Percentiles rank a stretch among this genome's conserved stretches.
Evolutionary conservation across 495 filamentous ascomycete genomes (phyloP).

Genomic region (Niebla homalea): DNA sequence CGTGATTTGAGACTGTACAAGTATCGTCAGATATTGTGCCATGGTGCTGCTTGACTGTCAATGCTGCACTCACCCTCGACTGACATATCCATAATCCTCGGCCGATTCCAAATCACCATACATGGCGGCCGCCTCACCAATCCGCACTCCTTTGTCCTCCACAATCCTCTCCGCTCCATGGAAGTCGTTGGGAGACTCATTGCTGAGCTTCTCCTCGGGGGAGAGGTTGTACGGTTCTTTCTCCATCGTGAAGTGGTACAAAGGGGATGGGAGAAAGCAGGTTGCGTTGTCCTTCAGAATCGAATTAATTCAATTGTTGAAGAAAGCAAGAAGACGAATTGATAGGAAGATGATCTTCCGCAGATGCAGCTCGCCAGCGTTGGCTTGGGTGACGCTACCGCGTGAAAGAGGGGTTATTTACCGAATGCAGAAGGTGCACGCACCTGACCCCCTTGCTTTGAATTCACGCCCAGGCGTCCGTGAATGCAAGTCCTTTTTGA

Average conservation of each 20-base stretch:
- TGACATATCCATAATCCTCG: slow-evolving; percentile 30
- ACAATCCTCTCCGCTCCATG: slow-evolving; percentile 3
- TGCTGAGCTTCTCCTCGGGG: slow-evolving; percentile 3
- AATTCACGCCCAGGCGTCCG: too few relatives aligned
- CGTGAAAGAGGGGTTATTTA: too few relatives aligned
- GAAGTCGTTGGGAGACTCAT: slow-evolving; percentile 1
- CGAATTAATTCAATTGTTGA: not conserved
- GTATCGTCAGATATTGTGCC: not conserved
- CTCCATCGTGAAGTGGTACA: not conserved
- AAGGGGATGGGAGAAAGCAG: not conserved
- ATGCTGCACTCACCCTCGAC: slow-evolving; percentile 23
- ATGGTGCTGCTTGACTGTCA: not conserved
- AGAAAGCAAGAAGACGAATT: not conserved
- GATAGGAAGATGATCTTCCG: not conserved
- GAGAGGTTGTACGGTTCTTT: slow-evolving; percentile 18
- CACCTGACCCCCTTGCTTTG: too few relatives aligned
- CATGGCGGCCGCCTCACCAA: slow-evolving; percentile 27
- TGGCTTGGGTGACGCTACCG: too few relatives aligned
- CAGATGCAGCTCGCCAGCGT: too few relatives aligned
- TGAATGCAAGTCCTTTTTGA: too few relatives aligned
- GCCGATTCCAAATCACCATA: slow-evolving; percentile 27
- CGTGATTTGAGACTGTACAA: slow-evolving; percentile 29
- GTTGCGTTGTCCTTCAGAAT: not conserved
- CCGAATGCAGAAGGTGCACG: too few relatives aligned
- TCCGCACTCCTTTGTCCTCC: slow-evolving; percentile 12